A percentile compares a stretch with the other conserved stretches of the same genome.
Conservation (phyloP, 2,329 filamentous ascomycete species). For the Sporothrix phasma region DNA sequence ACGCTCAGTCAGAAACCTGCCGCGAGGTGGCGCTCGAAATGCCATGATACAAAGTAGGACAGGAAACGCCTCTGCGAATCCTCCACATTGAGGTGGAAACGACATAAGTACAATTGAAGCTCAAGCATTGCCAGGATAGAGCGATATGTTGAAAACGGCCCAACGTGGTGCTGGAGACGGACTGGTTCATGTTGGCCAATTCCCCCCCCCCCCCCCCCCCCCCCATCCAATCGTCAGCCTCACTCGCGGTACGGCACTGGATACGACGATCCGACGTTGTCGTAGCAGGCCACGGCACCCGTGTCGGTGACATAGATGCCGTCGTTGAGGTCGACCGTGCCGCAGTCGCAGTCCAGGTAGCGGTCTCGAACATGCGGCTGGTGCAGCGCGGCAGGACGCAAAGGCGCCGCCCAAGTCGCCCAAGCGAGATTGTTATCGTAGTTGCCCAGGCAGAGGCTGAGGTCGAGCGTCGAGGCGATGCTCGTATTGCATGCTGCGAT, state of each 20-base stretch:
- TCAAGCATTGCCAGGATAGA: too few relatives aligned
- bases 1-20: too few relatives aligned
- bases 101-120: too few relatives aligned
- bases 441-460: slow-evolving; percentile 16
- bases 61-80: too few relatives aligned
- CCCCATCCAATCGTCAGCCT: background rate
- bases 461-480: slow-evolving; percentile 6
- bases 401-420: slow-evolving; percentile 14
- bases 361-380: slow-evolving; percentile 2
- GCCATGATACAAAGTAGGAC: too few relatives aligned
- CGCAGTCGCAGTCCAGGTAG: slow-evolving; percentile 16
- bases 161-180: too few relatives aligned
- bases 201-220: too few relatives aligned
- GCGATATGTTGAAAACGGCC: too few relatives aligned
- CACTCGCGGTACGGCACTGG: background rate
- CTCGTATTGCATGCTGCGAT: background rate
- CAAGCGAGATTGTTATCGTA: slow-evolving; percentile 14
- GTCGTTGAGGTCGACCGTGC: slow-evolving; percentile 14
- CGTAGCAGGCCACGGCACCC: slow-evolving; percentile 13
- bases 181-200: too few relatives aligned
- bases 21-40: too few relatives aligned
- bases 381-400: slow-evolving; percentile 13
- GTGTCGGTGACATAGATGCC: slow-evolving; percentile 5
- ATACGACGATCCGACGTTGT: background rate
- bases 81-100: too few relatives aligned